A percentile compares a stretch with the other conserved stretches of the same genome.
phyloP scores from a whole-genome alignment of 495 filamentous ascomycete genomes.

The Penicillium maclennaniae region DNA sequence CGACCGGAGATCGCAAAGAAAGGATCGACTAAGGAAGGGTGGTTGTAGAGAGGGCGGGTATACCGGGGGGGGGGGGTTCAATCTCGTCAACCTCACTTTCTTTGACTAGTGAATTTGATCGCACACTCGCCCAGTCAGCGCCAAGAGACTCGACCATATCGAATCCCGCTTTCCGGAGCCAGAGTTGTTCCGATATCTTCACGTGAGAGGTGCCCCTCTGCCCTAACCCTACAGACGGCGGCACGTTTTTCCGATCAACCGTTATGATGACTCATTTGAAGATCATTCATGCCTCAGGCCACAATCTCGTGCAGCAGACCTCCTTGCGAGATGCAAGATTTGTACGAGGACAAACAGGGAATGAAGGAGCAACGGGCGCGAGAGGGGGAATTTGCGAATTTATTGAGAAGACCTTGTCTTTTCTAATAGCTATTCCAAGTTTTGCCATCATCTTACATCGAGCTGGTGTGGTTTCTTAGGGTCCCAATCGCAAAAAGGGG shows the following conservation, averaged over 20 bases:
- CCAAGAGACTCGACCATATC: conserved; percentile 39
- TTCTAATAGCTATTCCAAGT: neutral
- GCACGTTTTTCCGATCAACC: neutral
- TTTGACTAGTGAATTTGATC: conserved; percentile 47
- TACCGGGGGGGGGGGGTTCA: conserved; percentile 33
- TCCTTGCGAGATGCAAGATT: neutral
- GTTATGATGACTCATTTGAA: conserved; percentile 4
- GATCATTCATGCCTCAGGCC: conserved; percentile 10
- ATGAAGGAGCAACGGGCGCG: neutral
- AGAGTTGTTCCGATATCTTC: conserved; percentile 29
- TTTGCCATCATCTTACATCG: conserved; percentile 2
- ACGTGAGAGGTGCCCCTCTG: conserved; percentile 29
- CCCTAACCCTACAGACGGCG: conserved; percentile 23
- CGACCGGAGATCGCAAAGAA: conserved; percentile 18
- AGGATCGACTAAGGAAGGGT: conserved; percentile 23
- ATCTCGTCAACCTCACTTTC: conserved; percentile 38
- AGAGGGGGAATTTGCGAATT: neutral
- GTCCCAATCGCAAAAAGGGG: conserved; percentile 9
- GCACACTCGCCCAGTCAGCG: conserved; percentile 40
- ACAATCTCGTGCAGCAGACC: neutral
- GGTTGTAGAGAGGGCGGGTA: conserved; percentile 38
- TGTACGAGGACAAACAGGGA: conserved; percentile 1
- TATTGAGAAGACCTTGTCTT: neutral
- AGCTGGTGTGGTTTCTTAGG: conserved; percentile 9
- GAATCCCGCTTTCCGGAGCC: conserved; percentile 25